A percentile compares a stretch with the other conserved stretches of the same genome.
Evolutionary conservation across 257 asterid genomes (phyloP).

Genomic region (Jasminum sambac): DNA sequence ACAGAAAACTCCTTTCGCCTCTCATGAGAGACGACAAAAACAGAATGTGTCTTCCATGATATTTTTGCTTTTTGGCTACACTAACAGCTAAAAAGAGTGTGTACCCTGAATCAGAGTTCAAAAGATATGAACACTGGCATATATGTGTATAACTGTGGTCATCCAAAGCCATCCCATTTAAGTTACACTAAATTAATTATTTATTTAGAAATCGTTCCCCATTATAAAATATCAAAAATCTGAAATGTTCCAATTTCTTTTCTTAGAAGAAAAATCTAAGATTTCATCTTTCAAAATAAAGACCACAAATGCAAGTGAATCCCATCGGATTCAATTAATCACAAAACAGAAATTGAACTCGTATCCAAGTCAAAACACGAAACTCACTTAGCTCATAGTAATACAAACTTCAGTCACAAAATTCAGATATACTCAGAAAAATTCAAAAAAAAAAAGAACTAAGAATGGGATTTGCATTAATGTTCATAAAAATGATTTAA

Average conservation of each 20-base stretch:
- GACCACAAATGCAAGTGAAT: constrained; percentile 24
- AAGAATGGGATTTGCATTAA: neutral
- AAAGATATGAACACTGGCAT: neutral
- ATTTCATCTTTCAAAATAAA: constrained; percentile 21
- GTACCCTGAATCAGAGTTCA: constrained; percentile 9
- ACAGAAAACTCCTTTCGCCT: constrained; percentile 7
- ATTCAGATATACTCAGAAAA: constrained; percentile 10
- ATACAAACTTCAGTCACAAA: constrained; percentile 26
- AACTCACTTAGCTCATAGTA: constrained; percentile 14
- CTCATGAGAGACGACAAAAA: constrained; percentile 14
- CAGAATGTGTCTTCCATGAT: constrained; percentile 9
- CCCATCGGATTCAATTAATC: constrained; percentile 12
- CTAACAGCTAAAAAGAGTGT: neutral
- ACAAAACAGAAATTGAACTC: constrained; percentile 4
- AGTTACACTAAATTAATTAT: constrained; percentile 4
- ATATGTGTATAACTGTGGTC: constrained; percentile 1
- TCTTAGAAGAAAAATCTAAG: neutral
- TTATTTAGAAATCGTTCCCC: constrained; percentile 9
- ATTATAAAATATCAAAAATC: constrained; percentile 14
- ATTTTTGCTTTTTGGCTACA: neutral
- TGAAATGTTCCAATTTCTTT: constrained; percentile 10
- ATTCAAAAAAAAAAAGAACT: neutral
- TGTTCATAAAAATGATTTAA: neutral
- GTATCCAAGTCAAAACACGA: constrained; percentile 23
- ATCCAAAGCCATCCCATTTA: constrained; percentile 17